Percentiles rank a stretch among this genome's conserved stretches.
phyloP scores from a whole-genome alignment of 2,329 filamentous ascomycete species.

The Lecanicillium sp. region DNA sequence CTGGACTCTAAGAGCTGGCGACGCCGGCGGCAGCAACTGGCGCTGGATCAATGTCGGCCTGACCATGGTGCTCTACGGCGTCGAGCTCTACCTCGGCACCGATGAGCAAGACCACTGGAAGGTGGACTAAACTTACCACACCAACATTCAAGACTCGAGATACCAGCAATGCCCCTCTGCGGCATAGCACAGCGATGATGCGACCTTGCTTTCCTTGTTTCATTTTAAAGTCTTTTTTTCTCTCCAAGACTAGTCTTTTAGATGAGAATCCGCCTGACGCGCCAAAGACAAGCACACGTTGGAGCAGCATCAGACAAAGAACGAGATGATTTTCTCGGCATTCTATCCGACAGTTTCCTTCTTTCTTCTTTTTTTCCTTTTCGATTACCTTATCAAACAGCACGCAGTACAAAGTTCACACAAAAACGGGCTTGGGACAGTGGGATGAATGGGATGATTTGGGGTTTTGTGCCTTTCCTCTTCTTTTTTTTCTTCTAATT shows the following conservation, averaged over 20 bases:
- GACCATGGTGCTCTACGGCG: constrained; percentile 82
- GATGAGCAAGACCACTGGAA: constrained; percentile 94
- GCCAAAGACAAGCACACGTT: no score
- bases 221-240: constrained; percentile 5
- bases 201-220: not conserved
- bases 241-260: constrained; percentile 1
- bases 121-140: constrained; percentile 52
- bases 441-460: not conserved
- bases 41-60: constrained; percentile 87
- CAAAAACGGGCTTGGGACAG: not conserved
- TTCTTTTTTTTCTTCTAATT: not conserved
- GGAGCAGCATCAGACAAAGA: no score
- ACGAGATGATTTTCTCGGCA: no score
- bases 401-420: no score
- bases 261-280: no score
- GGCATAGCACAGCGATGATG: not conserved
- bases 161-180: no score
- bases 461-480: not conserved
- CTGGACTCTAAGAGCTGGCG: constrained; percentile 81
- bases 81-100: constrained; percentile 82
- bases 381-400: no score
- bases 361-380: no score
- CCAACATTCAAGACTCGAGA: constrained; percentile 19
- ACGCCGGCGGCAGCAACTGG: constrained; percentile 76
- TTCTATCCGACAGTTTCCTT: no score